These are phyloP conservation scores for Spirogloea muscicola DNA, from an alignment of 139 green algal genomes.

Conservation along the genomic window DNA sequence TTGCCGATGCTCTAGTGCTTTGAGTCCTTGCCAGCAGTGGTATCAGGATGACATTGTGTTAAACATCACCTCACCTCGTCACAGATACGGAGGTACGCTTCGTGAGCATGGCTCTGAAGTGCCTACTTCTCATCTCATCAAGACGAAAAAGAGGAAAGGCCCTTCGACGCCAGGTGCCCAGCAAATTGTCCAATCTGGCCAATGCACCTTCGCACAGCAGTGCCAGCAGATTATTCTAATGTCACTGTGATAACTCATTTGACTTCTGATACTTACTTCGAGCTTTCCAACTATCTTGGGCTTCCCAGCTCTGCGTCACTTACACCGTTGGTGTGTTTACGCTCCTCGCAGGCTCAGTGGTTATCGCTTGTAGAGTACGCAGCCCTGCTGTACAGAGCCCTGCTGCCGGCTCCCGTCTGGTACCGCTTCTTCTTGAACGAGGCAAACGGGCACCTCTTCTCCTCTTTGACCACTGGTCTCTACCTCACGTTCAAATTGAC, in stretches of 20 bases:
- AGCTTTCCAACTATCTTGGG: not conserved
- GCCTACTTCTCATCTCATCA: not conserved
- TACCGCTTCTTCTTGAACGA: slow-evolving; percentile 48
- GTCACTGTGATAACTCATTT: not conserved
- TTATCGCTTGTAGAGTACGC: slow-evolving; percentile 59
- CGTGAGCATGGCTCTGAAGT: slow-evolving; percentile 53
- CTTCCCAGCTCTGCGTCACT: not conserved
- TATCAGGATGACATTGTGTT: too few species aligned
- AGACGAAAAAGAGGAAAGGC: too few species aligned
- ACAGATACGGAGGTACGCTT: slow-evolving; percentile 56
- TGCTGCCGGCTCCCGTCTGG: slow-evolving; percentile 61
- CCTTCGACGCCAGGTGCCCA: slow-evolving; percentile 23
- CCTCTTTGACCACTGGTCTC: slow-evolving; percentile 44
- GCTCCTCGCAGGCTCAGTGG: slow-evolving; percentile 32
- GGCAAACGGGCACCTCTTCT: slow-evolving; percentile 26
- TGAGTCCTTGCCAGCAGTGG: too few species aligned
- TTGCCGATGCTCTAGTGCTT: too few species aligned
- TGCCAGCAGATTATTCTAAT: too few species aligned
- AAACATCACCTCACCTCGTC: slow-evolving; percentile 7
- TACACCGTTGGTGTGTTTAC: too few species aligned
- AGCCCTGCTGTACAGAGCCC: slow-evolving; percentile 46
- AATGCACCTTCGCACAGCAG: too few species aligned
- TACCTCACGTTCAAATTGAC: slow-evolving; percentile 63
- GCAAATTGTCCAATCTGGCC: too few species aligned
- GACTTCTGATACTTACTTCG: not conserved